Conservation (phyloP, 306 rosid genomes). For the Quillaja saponaria region DNA sequence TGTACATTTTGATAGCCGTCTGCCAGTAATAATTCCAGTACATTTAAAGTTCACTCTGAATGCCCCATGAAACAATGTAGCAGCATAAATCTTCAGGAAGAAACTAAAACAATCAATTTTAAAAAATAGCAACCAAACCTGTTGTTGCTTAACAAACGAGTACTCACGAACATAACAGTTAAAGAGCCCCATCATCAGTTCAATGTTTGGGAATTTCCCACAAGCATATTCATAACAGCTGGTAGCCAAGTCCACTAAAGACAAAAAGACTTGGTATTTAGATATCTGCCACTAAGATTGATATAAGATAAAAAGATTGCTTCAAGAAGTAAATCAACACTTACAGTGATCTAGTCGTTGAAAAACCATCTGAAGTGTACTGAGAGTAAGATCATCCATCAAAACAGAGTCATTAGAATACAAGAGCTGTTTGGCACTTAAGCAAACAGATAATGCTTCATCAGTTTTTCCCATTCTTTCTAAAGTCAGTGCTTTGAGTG, state of each 20-base stretch:
- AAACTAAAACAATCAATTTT: not conserved
- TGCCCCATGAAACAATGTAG: not conserved
- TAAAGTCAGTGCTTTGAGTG: slow-evolving; percentile 85
- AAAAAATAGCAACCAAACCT: slow-evolving; percentile 51
- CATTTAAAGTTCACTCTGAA: not conserved
- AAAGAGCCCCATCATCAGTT: slow-evolving; percentile 87
- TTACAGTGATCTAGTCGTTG: slow-evolving; percentile 81
- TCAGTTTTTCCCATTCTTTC: slow-evolving; percentile 91
- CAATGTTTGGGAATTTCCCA: slow-evolving; percentile 70
- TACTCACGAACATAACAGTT: slow-evolving; percentile 95
- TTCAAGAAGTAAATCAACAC: slow-evolving; percentile 31
- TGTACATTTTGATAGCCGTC: slow-evolving; percentile 99
- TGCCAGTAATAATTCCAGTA: slow-evolving; percentile 40
- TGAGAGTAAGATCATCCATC: slow-evolving; percentile 94
- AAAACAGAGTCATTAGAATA: slow-evolving; percentile 57
- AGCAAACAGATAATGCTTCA: slow-evolving; percentile 71
- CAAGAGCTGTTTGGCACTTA: slow-evolving; percentile 67
- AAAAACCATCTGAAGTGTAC: slow-evolving; percentile 88
- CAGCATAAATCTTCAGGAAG: not conserved
- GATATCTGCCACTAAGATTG: slow-evolving; percentile 21
- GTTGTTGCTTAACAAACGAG: slow-evolving; percentile 97
- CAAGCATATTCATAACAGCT: slow-evolving; percentile 91
- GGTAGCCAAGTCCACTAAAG: slow-evolving; percentile 88
- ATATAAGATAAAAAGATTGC: slow-evolving; percentile 15
- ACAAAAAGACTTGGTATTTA: slow-evolving; percentile 19